phyloP scores from a whole-genome alignment of 257 asterid species.

The Striga asiatica region DNA sequence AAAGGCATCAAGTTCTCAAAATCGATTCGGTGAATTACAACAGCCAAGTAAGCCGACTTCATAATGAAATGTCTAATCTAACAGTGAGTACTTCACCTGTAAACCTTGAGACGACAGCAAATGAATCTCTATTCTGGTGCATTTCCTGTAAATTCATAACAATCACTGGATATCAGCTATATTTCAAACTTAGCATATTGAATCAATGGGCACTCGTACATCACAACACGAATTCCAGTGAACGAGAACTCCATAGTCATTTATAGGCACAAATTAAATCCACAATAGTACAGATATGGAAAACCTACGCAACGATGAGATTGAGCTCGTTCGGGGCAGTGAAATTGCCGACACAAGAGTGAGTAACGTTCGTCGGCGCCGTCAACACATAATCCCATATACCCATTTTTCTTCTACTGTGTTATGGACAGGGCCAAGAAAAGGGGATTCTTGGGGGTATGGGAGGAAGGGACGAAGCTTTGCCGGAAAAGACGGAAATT shows the following conservation, averaged over 20 bases:
- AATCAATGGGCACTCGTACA: background rate
- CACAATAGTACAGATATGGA: background rate
- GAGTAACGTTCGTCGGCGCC: conserved; percentile 94
- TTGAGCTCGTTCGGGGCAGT: conserved; percentile 85
- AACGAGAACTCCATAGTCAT: too few species aligned
- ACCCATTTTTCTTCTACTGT: conserved; percentile 76
- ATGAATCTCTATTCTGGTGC: conserved; percentile 86
- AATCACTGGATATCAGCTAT: conserved; percentile 4
- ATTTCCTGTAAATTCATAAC: conserved; percentile 50
- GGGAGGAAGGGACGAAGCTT: too few species aligned
- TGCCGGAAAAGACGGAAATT: too few species aligned
- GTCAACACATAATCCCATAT: conserved; percentile 95
- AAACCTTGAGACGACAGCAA: conserved; percentile 72
- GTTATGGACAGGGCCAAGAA: too few species aligned
- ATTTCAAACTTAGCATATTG: background rate
- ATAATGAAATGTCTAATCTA: background rate
- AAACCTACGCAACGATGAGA: conserved; percentile 74
- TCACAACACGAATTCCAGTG: background rate
- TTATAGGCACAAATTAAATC: too few species aligned
- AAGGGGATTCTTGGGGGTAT: too few species aligned
- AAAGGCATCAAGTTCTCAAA: background rate
- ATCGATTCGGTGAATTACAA: background rate
- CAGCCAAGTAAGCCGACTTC: background rate
- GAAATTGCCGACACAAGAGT: conserved; percentile 93
- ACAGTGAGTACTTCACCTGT: conserved; percentile 40